phyloP scores from a whole-genome alignment of 768 basidiomycete species.

The Psilocybe azurescens region DNA sequence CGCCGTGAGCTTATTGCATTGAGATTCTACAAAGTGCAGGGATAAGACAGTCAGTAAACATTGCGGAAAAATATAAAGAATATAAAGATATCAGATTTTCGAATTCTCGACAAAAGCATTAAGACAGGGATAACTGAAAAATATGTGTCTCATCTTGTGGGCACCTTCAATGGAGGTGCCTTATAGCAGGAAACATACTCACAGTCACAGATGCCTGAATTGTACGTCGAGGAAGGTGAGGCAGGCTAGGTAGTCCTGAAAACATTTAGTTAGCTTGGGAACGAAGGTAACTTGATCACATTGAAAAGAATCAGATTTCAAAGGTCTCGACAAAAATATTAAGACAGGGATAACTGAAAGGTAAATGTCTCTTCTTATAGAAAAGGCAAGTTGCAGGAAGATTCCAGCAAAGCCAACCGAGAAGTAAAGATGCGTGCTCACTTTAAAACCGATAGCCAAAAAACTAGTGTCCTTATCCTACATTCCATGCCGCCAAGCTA shows the following conservation, averaged over 20 bases:
- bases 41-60: constrained; percentile 2
- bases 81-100: constrained; percentile 36
- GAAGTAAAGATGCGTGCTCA: constrained; percentile 10
- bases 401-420: not conserved
- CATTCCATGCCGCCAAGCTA: no score
- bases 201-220: not conserved
- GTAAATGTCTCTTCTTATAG: constrained; percentile 44
- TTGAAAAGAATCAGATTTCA: constrained; percentile 39
- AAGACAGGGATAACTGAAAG: constrained; percentile 81
- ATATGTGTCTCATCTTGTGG: constrained; percentile 31
- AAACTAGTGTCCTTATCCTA: no score
- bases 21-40: not conserved
- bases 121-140: constrained; percentile 45
- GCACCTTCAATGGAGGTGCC: constrained; percentile 2
- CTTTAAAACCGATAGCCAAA: not conserved
- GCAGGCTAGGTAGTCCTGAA: not conserved
- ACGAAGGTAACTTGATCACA: no score
- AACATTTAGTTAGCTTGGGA: not conserved
- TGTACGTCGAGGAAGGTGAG: not conserved
- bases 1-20: no score
- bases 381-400: not conserved
- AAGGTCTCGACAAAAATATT: constrained; percentile 61
- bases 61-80: not conserved
- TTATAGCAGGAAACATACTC: not conserved
- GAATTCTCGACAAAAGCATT: constrained; percentile 36